Percentiles rank a stretch among this genome's conserved stretches.
These are phyloP conservation scores for Neopestalotiopsis clavispora DNA, from an alignment of 2,329 filamentous ascomycete genomes.

Conservation along the genomic window DNA sequence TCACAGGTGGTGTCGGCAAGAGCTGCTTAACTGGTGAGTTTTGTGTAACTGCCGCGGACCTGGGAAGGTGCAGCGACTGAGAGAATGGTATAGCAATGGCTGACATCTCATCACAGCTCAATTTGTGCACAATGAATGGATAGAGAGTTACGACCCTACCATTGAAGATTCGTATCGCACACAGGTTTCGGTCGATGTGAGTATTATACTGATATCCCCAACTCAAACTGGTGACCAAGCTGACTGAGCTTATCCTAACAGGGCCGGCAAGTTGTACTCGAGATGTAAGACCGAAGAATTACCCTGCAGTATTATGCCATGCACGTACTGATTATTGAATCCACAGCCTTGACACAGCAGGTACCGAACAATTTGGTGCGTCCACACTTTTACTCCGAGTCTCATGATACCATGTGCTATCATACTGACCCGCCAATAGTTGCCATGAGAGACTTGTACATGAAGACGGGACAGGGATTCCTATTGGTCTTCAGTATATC, in stretches of 20 bases:
- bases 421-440: slow-evolving; percentile 44
- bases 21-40: slow-evolving; percentile 84
- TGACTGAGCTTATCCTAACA: slow-evolving; percentile 47
- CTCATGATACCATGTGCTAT: slow-evolving; percentile 10
- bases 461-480: slow-evolving; percentile 93
- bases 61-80: neutral
- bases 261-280: slow-evolving; percentile 86
- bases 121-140: slow-evolving; percentile 94
- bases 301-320: slow-evolving; percentile 25
- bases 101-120: slow-evolving; percentile 63
- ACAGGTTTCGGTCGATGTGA: slow-evolving; percentile 81
- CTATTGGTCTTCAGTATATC: slow-evolving; percentile 92
- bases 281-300: slow-evolving; percentile 69
- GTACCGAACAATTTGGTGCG: slow-evolving; percentile 91
- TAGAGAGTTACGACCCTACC: slow-evolving; percentile 83
- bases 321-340: slow-evolving; percentile 30
- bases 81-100: neutral
- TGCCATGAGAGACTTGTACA: slow-evolving; percentile 80
- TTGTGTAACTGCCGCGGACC: neutral
- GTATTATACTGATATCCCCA: slow-evolving; percentile 40
- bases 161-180: slow-evolving; percentile 81
- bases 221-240: neutral
- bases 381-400: slow-evolving; percentile 27
- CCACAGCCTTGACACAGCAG: slow-evolving; percentile 82
- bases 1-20: slow-evolving; percentile 83